Percentiles rank a stretch among this genome's conserved stretches.
Conservation (phyloP, 2,329 filamentous ascomycete species). For the Westerdykella sp. region DNA sequence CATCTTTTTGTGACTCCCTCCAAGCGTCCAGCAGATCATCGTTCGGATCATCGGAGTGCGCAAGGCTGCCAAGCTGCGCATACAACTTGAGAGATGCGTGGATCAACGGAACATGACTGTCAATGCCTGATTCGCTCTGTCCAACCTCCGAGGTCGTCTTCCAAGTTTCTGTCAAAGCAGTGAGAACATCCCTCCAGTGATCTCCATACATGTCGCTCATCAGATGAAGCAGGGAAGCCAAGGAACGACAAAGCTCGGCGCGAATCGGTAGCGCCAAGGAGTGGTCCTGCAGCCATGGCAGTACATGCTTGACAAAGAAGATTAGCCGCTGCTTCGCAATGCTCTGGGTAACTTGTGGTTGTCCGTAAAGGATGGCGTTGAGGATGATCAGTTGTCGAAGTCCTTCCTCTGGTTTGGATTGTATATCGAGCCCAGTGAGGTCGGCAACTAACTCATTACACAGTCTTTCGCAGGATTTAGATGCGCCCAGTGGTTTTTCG, state of each 20-base stretch:
- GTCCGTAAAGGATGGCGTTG: conserved; percentile 48
- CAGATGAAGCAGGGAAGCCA: conserved; percentile 58
- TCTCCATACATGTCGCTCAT: conserved; percentile 80
- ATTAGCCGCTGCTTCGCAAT: conserved; percentile 63
- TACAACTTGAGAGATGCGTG: conserved; percentile 69
- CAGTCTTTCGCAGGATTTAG: conserved; percentile 45
- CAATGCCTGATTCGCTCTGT: conserved; percentile 18
- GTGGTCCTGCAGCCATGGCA: conserved; percentile 59
- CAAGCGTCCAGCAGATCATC: conserved; percentile 79
- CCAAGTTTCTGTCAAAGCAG: conserved; percentile 36
- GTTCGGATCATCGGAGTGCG: conserved; percentile 58
- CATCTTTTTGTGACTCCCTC: conserved; percentile 51
- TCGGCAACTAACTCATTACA: conserved; percentile 58
- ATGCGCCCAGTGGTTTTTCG: conserved; percentile 44
- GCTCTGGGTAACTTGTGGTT: conserved; percentile 43
- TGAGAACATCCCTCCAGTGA: conserved; percentile 62
- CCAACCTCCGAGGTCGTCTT: conserved; percentile 18
- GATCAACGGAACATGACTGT: conserved; percentile 50
- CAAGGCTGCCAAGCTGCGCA: conserved; percentile 54
- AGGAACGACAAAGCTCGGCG: conserved; percentile 51
- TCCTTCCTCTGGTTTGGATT: conserved; percentile 39
- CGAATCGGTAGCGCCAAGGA: conserved; percentile 46
- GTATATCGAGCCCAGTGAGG: conserved; percentile 49
- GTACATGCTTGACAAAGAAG: conserved; percentile 74
- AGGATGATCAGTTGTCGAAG: conserved; percentile 48